A percentile compares a stretch with the other conserved stretches of the same genome.
Conservation (phyloP, 768 basidiomycete genomes). For the Coprinopsis marcescibilis region DNA sequence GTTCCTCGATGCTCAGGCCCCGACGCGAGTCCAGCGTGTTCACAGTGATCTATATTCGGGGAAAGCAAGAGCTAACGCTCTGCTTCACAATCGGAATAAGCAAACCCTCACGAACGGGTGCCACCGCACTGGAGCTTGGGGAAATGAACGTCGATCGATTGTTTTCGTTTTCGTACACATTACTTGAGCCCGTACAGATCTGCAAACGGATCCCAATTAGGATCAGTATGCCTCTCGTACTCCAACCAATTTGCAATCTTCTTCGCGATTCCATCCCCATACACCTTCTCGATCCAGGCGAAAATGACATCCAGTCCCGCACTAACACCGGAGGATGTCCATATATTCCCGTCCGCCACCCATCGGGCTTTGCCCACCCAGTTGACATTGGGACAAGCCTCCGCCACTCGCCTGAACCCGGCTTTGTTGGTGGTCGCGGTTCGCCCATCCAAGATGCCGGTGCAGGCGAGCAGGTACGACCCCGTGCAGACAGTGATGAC, state of each 20-base stretch:
- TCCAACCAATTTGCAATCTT: slow-evolving; percentile 29
- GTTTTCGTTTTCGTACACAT: not conserved
- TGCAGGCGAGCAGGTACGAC: slow-evolving; percentile 30
- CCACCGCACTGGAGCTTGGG: not conserved
- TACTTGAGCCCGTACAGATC: slow-evolving; percentile 23
- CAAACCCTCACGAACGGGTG: not conserved
- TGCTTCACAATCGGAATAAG: too few species aligned
- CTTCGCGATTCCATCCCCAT: slow-evolving; percentile 29
- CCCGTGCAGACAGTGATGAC: slow-evolving; percentile 42
- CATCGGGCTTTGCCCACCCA: slow-evolving; percentile 43
- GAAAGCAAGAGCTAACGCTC: too few species aligned
- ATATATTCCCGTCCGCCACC: slow-evolving; percentile 44
- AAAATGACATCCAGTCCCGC: slow-evolving; percentile 38
- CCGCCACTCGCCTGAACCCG: slow-evolving; percentile 21
- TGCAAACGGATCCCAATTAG: slow-evolving; percentile 35
- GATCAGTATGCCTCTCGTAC: slow-evolving; percentile 32
- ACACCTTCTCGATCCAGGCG: slow-evolving; percentile 30
- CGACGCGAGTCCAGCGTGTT: too few species aligned
- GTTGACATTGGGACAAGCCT: slow-evolving; percentile 25
- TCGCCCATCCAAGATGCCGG: slow-evolving; percentile 36
- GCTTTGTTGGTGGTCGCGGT: slow-evolving; percentile 42
- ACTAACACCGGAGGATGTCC: slow-evolving; percentile 43
- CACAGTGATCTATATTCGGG: too few species aligned
- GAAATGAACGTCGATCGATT: not conserved
- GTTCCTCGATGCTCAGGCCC: too few species aligned